Conservation (phyloP, 2,329 filamentous ascomycete genomes). For the Helicocarpus griseus region DNA sequence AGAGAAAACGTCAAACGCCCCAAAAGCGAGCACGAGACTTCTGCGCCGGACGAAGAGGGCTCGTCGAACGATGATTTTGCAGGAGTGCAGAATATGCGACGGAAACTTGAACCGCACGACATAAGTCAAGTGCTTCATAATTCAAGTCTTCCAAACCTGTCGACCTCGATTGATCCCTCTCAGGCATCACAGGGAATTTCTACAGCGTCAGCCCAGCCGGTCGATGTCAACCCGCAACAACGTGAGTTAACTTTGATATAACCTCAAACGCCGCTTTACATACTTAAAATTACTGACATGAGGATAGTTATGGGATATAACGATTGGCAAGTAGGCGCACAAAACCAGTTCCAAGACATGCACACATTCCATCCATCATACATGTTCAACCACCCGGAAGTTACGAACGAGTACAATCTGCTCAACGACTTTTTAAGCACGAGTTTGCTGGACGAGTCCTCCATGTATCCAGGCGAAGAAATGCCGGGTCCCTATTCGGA, state of each 20-base stretch:
- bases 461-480: conserved; percentile 58
- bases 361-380: conserved; percentile 88
- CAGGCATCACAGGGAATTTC: conserved; percentile 59
- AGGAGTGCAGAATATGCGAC: conserved; percentile 39
- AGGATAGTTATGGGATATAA: conserved; percentile 66
- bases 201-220: conserved; percentile 56
- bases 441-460: conserved; percentile 76
- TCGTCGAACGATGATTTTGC: conserved; percentile 33
- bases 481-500: conserved; percentile 53
- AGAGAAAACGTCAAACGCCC: conserved; percentile 76
- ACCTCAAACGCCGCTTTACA: conserved; percentile 10
- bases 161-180: conserved; percentile 36
- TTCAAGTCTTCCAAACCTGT: conserved; percentile 40
- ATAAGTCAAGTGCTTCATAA: conserved; percentile 38
- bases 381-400: conserved; percentile 89
- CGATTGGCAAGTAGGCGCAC: conserved; percentile 62
- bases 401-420: conserved; percentile 92
- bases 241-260: conserved; percentile 53
- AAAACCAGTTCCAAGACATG: conserved; percentile 87
- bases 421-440: conserved; percentile 94
- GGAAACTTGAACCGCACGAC: conserved; percentile 49
- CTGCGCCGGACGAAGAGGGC: conserved; percentile 52
- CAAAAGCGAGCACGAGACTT: conserved; percentile 54
- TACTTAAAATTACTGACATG: conserved; percentile 19
- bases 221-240: conserved; percentile 58